Conservation (phyloP, 495 filamentous ascomycete species). For the Cercophora sp. region DNA sequence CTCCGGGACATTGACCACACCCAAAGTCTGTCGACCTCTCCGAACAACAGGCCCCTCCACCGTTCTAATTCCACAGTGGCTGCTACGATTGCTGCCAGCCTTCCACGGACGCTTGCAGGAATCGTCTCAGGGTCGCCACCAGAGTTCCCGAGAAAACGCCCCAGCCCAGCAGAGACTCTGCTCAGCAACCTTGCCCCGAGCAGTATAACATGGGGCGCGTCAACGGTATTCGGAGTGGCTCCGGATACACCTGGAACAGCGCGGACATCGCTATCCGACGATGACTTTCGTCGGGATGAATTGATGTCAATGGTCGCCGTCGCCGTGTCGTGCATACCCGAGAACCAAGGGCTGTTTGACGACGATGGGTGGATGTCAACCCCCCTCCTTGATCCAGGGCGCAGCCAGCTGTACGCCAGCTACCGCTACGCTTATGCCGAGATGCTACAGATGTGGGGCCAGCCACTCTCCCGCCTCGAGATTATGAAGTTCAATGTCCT, state of each 20-base stretch:
- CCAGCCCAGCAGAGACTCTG: conserved; percentile 64
- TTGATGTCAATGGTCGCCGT: conserved; percentile 38
- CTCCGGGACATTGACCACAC: conserved; percentile 35
- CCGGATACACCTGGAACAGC: conserved; percentile 38
- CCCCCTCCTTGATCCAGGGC: conserved; percentile 64
- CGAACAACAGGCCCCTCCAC: conserved; percentile 52
- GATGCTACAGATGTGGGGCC: conserved; percentile 76
- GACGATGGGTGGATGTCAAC: conserved; percentile 66
- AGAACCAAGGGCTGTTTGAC: conserved; percentile 74
- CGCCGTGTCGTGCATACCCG: conserved; percentile 60
- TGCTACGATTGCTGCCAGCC: conserved; percentile 63
- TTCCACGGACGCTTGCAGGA: conserved; percentile 69
- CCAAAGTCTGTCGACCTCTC: conserved; percentile 69
- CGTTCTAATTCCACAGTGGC: conserved; percentile 56
- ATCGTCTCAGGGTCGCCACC: conserved; percentile 70
- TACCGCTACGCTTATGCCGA: conserved; percentile 81
- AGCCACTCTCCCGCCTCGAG: conserved; percentile 70
- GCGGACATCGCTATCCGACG: conserved; percentile 45
- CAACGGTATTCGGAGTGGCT: conserved; percentile 52
- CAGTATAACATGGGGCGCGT: conserved; percentile 63
- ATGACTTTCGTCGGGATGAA: conserved; percentile 40
- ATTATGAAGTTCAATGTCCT: conserved; percentile 78
- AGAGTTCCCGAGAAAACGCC: conserved; percentile 56
- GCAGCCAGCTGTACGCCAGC: conserved; percentile 55
- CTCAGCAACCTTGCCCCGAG: conserved; percentile 57